Conservation (phyloP, 768 basidiomycete genomes). For the Tylopilus vinaceipallidus region DNA sequence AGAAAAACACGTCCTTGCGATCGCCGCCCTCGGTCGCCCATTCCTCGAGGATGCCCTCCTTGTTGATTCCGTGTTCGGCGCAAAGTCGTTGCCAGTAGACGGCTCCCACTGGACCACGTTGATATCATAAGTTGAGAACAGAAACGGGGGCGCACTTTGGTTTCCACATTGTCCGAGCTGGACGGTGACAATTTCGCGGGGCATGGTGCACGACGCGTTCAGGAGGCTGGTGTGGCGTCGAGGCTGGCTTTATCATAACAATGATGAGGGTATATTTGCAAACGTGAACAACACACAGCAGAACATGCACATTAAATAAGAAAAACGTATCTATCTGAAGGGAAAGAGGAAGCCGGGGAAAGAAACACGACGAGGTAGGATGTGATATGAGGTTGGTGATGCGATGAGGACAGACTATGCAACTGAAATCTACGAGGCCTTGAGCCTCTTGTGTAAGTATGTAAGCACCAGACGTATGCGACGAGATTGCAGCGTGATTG, state of each 20-base stretch:
- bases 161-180: slow-evolving; percentile 93
- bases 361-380: slow-evolving; percentile 20
- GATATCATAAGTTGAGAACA: background rate
- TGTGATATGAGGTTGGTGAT: slow-evolving; percentile 23
- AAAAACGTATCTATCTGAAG: slow-evolving; percentile 14
- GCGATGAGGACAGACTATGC: slow-evolving; percentile 15
- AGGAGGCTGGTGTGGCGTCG: slow-evolving; percentile 9
- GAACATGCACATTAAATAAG: slow-evolving; percentile 19
- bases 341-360: slow-evolving; percentile 8
- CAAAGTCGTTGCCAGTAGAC: slow-evolving; percentile 99
- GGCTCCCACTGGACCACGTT: slow-evolving; percentile 69
- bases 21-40: slow-evolving; percentile 96
- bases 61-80: slow-evolving; percentile 96
- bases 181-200: slow-evolving; percentile 80
- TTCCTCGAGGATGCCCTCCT: slow-evolving; percentile 93
- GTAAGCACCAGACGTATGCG: slow-evolving; percentile 19
- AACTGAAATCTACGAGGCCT: slow-evolving; percentile 32
- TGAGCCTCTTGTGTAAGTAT: slow-evolving; percentile 33
- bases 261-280: background rate
- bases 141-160: slow-evolving; percentile 59
- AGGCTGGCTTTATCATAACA: too few relatives aligned
- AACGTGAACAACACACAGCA: slow-evolving; percentile 10
- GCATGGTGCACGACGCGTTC: slow-evolving; percentile 51
- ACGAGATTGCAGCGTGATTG: slow-evolving; percentile 15
- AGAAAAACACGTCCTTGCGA: slow-evolving; percentile 99